Base-by-base conservation (phyloP, 345 rosid species). In the Populus euphratica region DNA sequence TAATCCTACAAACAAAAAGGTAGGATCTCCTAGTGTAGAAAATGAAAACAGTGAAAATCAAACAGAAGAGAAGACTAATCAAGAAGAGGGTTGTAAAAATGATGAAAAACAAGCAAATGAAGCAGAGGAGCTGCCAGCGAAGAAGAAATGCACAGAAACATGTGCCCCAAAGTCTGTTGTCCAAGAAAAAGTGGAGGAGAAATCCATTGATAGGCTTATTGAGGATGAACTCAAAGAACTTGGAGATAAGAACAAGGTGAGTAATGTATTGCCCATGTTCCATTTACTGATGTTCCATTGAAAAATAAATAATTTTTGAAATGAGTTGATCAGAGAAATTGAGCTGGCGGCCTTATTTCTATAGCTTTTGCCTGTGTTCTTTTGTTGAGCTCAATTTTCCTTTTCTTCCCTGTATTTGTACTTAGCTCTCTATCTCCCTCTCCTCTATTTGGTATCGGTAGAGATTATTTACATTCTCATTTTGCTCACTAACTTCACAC, bases 151-250 rank as follows among this genome's bases (percentile, higher is more conserved):
- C 77, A 36, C 77, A 14, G 96, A 89, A 73, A 66, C 77, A 36
- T 82, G 77, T 76, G 80, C 83, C 35, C 76, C 89, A 31, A 79
- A 85, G 73, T 54, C 74, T 76, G 76, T 35, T 43, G 79, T 69
- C 36, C 73, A 35, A 69, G 83, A 73, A 16, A 84, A 80, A 75
- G 86, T 75, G 72, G 87, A 79, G 50, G 90, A 90, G 85, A 90
- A 86, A 82, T 92, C 98, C 6, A 82, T 96, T 83, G 99, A 96
- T 88, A 87, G 86, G 86, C 91, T 96, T 47, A 96, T 96, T 73
- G 99, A 93, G 78, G 99, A 88, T 76, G 99, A 96, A 78, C 91
- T 96, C 10, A 81, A 84, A 82, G 99, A 94, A 86, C 94, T 96
- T 56, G 93, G 97, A 54, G 99, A 93, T 78, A 94, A 91, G 87